These are phyloP conservation scores for Flueggea neowawraea DNA, from an alignment of 441 rosid species.

Conservation along the genomic window DNA sequence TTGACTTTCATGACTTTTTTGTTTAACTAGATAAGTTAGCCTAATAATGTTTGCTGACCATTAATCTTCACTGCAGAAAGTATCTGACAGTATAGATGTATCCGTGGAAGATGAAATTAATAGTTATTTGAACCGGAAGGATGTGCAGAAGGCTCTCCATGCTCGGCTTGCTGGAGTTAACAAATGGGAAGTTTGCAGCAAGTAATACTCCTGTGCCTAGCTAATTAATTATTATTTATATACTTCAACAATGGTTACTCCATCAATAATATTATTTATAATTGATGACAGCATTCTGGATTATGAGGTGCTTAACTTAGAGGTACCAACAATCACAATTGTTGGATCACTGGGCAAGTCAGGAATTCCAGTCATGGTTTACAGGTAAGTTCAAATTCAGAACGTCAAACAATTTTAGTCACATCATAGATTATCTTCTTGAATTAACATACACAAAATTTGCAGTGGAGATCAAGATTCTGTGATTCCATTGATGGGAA, in stretches of 20 bases:
- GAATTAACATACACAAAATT: not conserved
- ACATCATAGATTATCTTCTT: not conserved
- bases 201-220: constrained; percentile 41
- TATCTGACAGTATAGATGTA: constrained; percentile 75
- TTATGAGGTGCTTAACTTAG: constrained; percentile 75
- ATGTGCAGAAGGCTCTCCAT: constrained; percentile 86
- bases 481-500: constrained; percentile 88
- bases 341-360: constrained; percentile 70
- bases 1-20: not conserved
- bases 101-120: constrained; percentile 93
- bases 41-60: not conserved
- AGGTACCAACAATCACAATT: constrained; percentile 66
- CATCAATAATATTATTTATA: too few relatives aligned
- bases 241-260: too few relatives aligned
- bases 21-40: not conserved
- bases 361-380: constrained; percentile 77
- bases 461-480: constrained; percentile 98
- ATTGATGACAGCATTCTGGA: constrained; percentile 61
- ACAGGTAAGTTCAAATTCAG: constrained; percentile 49
- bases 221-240: not conserved
- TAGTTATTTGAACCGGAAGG: constrained; percentile 72
- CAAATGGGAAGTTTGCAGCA: constrained; percentile 92
- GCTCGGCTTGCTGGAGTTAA: constrained; percentile 82
- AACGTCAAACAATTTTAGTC: not conserved
- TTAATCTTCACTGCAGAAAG: constrained; percentile 46